Evolutionary conservation across 2,329 filamentous ascomycete genomes (phyloP).

Genomic region (Xylaria sp.): DNA sequence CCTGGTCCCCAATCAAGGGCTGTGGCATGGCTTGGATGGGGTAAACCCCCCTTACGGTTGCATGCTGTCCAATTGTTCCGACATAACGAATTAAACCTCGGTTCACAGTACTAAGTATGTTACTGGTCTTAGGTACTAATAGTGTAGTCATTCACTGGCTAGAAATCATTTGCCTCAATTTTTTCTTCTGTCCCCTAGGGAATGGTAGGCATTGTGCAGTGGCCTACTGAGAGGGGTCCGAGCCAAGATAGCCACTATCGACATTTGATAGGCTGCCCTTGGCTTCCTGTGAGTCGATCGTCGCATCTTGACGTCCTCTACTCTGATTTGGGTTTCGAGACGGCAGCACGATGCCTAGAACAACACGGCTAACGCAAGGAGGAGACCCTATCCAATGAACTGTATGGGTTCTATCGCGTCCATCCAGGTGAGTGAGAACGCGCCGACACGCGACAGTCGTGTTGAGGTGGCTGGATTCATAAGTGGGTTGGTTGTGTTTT

Average conservation of each 20-base stretch:
- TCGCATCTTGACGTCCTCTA: constrained; percentile 21
- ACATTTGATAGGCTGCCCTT: constrained; percentile 32
- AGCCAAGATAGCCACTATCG: background rate
- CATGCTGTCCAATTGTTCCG: constrained; percentile 11
- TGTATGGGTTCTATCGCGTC: background rate
- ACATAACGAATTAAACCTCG: background rate
- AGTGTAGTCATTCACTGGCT: constrained; percentile 1
- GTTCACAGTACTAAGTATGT: background rate
- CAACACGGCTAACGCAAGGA: too few species aligned
- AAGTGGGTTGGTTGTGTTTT: constrained; percentile 2
- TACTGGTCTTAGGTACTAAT: too few species aligned
- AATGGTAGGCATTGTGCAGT: background rate
- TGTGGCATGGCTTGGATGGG: background rate
- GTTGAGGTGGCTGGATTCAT: background rate
- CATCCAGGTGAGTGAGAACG: constrained; percentile 28
- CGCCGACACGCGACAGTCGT: constrained; percentile 28
- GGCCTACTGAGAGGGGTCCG: background rate
- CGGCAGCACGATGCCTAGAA: background rate
- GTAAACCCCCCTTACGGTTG: background rate
- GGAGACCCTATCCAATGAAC: background rate
- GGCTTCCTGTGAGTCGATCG: constrained; percentile 20
- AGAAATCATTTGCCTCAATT: background rate
- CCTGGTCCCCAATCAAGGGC: constrained; percentile 8
- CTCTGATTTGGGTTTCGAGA: background rate
- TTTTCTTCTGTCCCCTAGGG: background rate